Conservation (phyloP, 495 filamentous ascomycete species). For the Aspergillus carlsbadensis region DNA sequence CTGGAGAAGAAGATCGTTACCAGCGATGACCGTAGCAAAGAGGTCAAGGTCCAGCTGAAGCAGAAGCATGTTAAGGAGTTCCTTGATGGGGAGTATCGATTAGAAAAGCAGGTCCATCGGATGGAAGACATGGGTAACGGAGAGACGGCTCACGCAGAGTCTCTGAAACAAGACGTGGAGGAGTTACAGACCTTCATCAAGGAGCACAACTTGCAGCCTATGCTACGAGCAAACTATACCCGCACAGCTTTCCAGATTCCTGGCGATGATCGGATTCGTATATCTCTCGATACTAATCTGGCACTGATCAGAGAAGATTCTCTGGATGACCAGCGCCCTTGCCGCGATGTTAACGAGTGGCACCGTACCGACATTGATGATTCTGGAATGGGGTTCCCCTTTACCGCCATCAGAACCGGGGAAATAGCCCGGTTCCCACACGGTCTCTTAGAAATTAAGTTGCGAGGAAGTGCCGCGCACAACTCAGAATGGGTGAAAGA, state of each 20-base stretch:
- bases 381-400: slow-evolving; percentile 79
- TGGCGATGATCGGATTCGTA: slow-evolving; percentile 83
- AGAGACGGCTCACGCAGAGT: slow-evolving; percentile 53
- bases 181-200: slow-evolving; percentile 80
- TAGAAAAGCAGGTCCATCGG: slow-evolving; percentile 87
- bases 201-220: slow-evolving; percentile 74
- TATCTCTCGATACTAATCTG: slow-evolving; percentile 89
- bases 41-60: slow-evolving; percentile 81
- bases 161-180: slow-evolving; percentile 67
- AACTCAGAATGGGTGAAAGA: slow-evolving; percentile 85
- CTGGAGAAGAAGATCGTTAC: slow-evolving; percentile 87
- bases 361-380: slow-evolving; percentile 89
- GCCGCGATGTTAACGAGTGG: slow-evolving; percentile 84
- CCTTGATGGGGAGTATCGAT: slow-evolving; percentile 80
- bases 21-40: slow-evolving; percentile 69
- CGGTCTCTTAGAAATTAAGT: slow-evolving; percentile 89
- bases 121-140: slow-evolving; percentile 67
- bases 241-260: slow-evolving; percentile 97
- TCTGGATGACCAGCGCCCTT: slow-evolving; percentile 78
- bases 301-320: slow-evolving; percentile 92
- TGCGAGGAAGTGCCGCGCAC: slow-evolving; percentile 67
- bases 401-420: slow-evolving; percentile 77
- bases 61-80: slow-evolving; percentile 91
- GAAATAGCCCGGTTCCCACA: slow-evolving; percentile 92
- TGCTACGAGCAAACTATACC: slow-evolving; percentile 88